Evolutionary conservation across 805 yeast species (phyloP).

Genomic region (Cyberlindnera amylophila): DNA sequence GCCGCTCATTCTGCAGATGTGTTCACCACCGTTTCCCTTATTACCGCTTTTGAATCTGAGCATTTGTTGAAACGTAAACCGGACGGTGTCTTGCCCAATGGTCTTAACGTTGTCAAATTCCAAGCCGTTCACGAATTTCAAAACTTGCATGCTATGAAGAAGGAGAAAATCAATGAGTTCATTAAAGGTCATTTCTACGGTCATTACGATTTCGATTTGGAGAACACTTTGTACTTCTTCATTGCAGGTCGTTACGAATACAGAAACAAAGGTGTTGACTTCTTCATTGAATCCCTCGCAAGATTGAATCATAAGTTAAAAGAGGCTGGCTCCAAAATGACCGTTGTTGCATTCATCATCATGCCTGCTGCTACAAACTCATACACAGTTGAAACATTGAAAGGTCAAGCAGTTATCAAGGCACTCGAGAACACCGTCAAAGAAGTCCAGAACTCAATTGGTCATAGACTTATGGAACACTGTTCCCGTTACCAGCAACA

Average conservation of each 20-base stretch:
- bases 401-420: slow-evolving; percentile 93
- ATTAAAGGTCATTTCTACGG: slow-evolving; percentile 98
- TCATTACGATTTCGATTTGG: slow-evolving; percentile 89
- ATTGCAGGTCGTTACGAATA: slow-evolving; percentile 97
- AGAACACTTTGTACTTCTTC: slow-evolving; percentile 90
- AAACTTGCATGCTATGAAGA: slow-evolving; percentile 87
- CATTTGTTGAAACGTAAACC: slow-evolving; percentile 92
- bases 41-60: slow-evolving; percentile 95
- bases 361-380: slow-evolving; percentile 97
- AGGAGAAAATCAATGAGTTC: slow-evolving; percentile 90
- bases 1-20: slow-evolving; percentile 96
- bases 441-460: slow-evolving; percentile 84
- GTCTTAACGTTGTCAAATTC: slow-evolving; percentile 91
- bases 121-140: slow-evolving; percentile 98
- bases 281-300: slow-evolving; percentile 89
- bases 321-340: slow-evolving; percentile 75
- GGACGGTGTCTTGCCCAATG: slow-evolving; percentile 96
- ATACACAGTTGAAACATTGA: slow-evolving; percentile 91
- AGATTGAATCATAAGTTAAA: slow-evolving; percentile 86
- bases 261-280: slow-evolving; percentile 94
- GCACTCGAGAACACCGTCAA: slow-evolving; percentile 85
- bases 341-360: slow-evolving; percentile 94
- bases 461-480: slow-evolving; percentile 84
- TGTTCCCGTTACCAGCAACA: slow-evolving; percentile 66
- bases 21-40: slow-evolving; percentile 94